These are phyloP conservation scores for Dactylonectria macrodidyma DNA, from an alignment of 2,329 filamentous ascomycete genomes.

Conservation along the genomic window DNA sequence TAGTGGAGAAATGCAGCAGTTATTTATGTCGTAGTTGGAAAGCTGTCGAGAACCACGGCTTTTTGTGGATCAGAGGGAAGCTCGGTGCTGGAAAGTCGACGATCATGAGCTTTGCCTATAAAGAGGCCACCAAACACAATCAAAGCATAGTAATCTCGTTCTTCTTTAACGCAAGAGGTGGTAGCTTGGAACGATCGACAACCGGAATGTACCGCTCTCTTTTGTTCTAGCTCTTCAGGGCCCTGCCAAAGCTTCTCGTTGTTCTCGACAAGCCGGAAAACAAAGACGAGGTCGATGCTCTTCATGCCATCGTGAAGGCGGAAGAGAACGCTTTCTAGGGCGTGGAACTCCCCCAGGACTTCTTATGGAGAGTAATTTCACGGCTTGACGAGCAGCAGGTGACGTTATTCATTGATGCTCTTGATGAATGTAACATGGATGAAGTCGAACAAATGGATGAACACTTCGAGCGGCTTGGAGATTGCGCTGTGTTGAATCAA, in stretches of 20 bases:
- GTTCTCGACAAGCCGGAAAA: too few relatives aligned
- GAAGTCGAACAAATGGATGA: conserved; percentile 58
- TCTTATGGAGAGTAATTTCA: neutral
- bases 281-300: too few relatives aligned
- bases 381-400: conserved; percentile 1
- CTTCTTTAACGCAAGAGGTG: conserved; percentile 33
- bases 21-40: neutral
- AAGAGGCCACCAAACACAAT: neutral
- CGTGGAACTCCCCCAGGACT: neutral
- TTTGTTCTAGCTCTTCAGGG: neutral
- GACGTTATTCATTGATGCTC: conserved; percentile 55
- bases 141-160: neutral
- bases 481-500: conserved; percentile 34
- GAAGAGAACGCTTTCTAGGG: conserved; percentile 48
- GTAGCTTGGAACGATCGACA: conserved; percentile 17
- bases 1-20: too few relatives aligned
- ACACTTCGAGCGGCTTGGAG: conserved; percentile 56
- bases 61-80: conserved; percentile 56
- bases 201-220: conserved; percentile 33
- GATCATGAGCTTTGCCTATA: conserved; percentile 58
- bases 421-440: conserved; percentile 62
- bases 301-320: too few relatives aligned
- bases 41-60: conserved; percentile 43
- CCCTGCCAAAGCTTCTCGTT: conserved; percentile 1
- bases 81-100: conserved; percentile 64